phyloP scores from a whole-genome alignment of 2,329 filamentous ascomycete genomes.

The Alternaria atra region DNA sequence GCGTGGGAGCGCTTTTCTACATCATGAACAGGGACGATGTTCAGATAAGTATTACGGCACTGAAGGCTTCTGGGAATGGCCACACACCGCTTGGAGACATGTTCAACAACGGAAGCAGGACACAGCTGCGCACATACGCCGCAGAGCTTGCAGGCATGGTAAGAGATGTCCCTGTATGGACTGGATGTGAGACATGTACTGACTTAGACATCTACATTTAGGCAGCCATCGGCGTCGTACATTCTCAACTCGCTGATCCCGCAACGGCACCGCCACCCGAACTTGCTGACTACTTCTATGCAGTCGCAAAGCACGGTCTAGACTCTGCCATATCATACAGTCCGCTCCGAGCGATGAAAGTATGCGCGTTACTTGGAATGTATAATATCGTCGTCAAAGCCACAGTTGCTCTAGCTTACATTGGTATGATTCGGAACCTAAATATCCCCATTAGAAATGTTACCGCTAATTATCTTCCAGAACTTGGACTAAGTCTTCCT shows the following conservation, averaged over 20 bases:
- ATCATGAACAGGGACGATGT: constrained; percentile 23
- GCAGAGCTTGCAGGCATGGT: constrained; percentile 28
- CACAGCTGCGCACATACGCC: constrained; percentile 8
- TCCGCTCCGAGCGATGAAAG: constrained; percentile 31
- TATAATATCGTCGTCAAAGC: constrained; percentile 34
- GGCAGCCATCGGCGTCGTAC: constrained; percentile 25
- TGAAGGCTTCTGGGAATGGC: constrained; percentile 5
- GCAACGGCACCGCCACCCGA: constrained; percentile 14
- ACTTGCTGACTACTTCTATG: constrained; percentile 31
- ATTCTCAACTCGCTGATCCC: constrained; percentile 12
- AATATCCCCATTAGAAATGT: not conserved
- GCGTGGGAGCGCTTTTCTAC: constrained; percentile 27
- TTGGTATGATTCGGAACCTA: constrained; percentile 17
- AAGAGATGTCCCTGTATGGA: too few species aligned
- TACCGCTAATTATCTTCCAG: constrained; percentile 4
- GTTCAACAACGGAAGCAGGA: constrained; percentile 4
- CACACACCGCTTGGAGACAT: constrained; percentile 15
- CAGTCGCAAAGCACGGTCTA: constrained; percentile 23
- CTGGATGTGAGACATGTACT: too few species aligned
- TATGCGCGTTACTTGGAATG: constrained; percentile 29
- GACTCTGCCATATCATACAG: constrained; percentile 25
- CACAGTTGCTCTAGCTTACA: constrained; percentile 26
- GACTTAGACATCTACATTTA: too few species aligned
- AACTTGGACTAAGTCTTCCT: constrained; percentile 27
- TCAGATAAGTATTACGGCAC: not conserved